These are phyloP conservation scores for Globomyces pollinis-pini DNA, from an alignment of 192 early-diverging fungal species.

Conservation along the genomic window DNA sequence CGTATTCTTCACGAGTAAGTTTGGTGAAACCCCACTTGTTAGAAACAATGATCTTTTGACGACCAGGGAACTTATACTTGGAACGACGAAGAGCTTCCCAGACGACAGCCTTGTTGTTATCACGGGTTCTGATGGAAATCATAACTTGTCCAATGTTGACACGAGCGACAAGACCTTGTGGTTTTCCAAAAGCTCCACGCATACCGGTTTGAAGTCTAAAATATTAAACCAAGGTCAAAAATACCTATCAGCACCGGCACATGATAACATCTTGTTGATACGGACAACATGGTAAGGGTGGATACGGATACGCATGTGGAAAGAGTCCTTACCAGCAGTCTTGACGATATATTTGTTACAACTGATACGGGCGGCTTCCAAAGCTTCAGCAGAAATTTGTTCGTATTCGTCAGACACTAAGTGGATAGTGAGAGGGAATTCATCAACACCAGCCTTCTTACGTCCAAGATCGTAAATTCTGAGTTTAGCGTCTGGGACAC, in stretches of 20 bases:
- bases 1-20: slow-evolving; percentile 85
- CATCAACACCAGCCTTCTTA: slow-evolving; percentile 95
- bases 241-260: slow-evolving; percentile 90
- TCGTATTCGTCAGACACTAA: slow-evolving; percentile 95
- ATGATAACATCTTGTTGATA: slow-evolving; percentile 99
- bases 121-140: slow-evolving; percentile 92
- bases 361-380: slow-evolving; percentile 96
- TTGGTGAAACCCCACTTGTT: slow-evolving; percentile 99
- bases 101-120: slow-evolving; percentile 84
- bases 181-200: slow-evolving; percentile 99
- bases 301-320: slow-evolving; percentile 97
- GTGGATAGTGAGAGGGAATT: slow-evolving; percentile 96
- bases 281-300: slow-evolving; percentile 98
- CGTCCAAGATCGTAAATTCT: slow-evolving; percentile 94
- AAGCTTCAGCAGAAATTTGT: slow-evolving; percentile 97
- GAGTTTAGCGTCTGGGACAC: slow-evolving; percentile 99
- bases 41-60: slow-evolving; percentile 97
- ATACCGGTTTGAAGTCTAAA: slow-evolving; percentile 90
- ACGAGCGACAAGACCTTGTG: slow-evolving; percentile 88
- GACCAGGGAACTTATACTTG: slow-evolving; percentile 99
- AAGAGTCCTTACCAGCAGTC: slow-evolving; percentile 93
- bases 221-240: neutral
- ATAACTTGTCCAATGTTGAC: slow-evolving; percentile 98
- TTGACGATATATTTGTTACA: slow-evolving; percentile 99
- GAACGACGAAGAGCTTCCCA: slow-evolving; percentile 86